Evolutionary conservation across 2,329 filamentous ascomycete species (phyloP).

Genomic region (Fusarium sp.): DNA sequence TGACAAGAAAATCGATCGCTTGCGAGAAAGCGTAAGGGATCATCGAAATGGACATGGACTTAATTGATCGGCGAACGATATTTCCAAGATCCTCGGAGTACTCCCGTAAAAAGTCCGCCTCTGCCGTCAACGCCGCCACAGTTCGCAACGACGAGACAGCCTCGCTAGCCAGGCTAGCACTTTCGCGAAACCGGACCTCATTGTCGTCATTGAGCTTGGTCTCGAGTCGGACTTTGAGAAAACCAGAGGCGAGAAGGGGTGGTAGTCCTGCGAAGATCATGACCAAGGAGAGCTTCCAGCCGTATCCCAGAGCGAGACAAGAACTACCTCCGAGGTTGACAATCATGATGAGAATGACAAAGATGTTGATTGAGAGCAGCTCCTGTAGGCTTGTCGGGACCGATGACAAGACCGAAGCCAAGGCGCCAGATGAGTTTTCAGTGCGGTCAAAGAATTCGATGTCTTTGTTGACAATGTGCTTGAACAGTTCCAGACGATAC

Average conservation of each 20-base stretch:
- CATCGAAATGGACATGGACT: conserved; percentile 25
- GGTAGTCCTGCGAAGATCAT: conserved; percentile 60
- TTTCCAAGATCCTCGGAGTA: conserved; percentile 53
- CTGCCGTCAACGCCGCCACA: conserved; percentile 57
- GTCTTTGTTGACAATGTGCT: conserved; percentile 52
- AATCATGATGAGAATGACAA: conserved; percentile 59
- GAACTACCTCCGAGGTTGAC: conserved; percentile 58
- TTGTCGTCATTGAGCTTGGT: conserved; percentile 56
- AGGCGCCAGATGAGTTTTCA: conserved; percentile 54
- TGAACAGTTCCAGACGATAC: conserved; percentile 9
- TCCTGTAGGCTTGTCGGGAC: conserved; percentile 60
- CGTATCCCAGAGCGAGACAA: conserved; percentile 58
- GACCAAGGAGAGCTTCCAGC: conserved; percentile 64
- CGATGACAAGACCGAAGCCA: conserved; percentile 51
- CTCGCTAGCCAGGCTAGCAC: conserved; percentile 63
- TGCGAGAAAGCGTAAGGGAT: conserved; percentile 42
- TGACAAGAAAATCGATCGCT: conserved; percentile 50
- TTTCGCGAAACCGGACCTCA: conserved; percentile 55
- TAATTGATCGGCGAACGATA: conserved; percentile 39
- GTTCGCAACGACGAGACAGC: conserved; percentile 63
- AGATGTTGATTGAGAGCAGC: conserved; percentile 61
- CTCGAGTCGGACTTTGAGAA: conserved; percentile 61
- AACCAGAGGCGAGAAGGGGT: conserved; percentile 58
- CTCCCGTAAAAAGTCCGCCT: conserved; percentile 52
- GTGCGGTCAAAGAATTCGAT: conserved; percentile 58